Conservation (phyloP, 2,329 filamentous ascomycete species). For the Fusarium caatingaense region DNA sequence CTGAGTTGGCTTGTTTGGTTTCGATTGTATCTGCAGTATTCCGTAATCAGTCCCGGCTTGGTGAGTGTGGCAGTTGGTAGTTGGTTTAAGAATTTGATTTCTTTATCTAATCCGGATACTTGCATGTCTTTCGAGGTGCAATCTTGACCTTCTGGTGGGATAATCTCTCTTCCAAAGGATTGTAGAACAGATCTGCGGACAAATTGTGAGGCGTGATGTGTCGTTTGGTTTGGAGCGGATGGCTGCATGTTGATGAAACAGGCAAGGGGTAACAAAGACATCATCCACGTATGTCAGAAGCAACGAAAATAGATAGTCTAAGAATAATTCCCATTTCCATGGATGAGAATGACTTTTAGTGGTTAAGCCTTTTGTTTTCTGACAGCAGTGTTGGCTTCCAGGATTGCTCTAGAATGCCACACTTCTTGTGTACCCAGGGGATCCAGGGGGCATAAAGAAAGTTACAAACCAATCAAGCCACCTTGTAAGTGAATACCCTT, state of each 20-base stretch:
- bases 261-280: not conserved
- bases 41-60: not conserved
- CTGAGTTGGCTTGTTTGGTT: not conserved
- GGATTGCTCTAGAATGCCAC: not conserved
- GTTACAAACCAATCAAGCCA: not conserved
- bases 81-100: not conserved
- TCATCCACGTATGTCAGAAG: not conserved
- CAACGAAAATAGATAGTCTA: not conserved
- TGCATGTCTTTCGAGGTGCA: not conserved
- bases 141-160: too few relatives aligned
- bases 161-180: not conserved
- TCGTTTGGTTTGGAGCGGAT: not conserved
- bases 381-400: not conserved
- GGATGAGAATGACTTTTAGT: not conserved
- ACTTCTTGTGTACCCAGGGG: not conserved
- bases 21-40: not conserved
- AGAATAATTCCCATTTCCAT: not conserved
- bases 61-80: not conserved
- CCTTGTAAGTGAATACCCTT: not conserved
- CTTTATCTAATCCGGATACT: not conserved
- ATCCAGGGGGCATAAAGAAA: not conserved
- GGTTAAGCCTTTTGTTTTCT: not conserved
- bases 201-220: not conserved
- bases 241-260: not conserved
- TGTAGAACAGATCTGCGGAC: not conserved